These are phyloP conservation scores for Gaeumannomyces sp. DNA, from an alignment of 2,329 filamentous ascomycete genomes.

Conservation along the genomic window DNA sequence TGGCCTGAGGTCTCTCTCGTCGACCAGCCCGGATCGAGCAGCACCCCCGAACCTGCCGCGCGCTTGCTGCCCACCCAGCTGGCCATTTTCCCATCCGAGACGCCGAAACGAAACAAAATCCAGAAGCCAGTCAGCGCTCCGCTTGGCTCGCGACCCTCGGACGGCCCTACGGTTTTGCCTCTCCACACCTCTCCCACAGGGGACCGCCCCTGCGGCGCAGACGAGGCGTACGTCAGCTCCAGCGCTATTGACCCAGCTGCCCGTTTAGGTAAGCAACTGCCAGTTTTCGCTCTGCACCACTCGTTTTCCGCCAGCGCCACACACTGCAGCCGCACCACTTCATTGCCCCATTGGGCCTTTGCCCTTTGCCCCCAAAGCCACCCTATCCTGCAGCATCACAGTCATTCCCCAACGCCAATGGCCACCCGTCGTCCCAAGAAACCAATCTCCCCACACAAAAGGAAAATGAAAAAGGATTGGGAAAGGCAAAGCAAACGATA, in stretches of 20 bases:
- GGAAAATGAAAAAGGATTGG: too few species aligned
- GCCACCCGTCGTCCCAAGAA: neutral
- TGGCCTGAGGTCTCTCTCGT: neutral
- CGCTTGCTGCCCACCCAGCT: neutral
- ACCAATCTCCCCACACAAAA: too few species aligned
- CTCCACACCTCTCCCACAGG: neutral
- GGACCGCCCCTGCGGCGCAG: neutral
- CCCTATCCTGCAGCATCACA: too few species aligned
- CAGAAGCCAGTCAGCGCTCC: neutral
- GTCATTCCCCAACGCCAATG: neutral
- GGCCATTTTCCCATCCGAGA: neutral
- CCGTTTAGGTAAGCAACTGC: neutral
- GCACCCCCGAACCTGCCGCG: neutral
- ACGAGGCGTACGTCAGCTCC: neutral
- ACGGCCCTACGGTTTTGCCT: neutral
- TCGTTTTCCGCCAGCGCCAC: neutral
- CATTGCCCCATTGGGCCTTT: neutral
- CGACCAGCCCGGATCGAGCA: neutral
- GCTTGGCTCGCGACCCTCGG: neutral
- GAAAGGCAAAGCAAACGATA: too few species aligned
- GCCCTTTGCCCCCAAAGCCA: too few species aligned
- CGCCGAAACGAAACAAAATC: neutral
- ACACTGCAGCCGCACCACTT: neutral
- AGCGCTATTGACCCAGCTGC: too few species aligned
- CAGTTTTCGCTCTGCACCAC: too few species aligned